These are phyloP conservation scores for Vaucheria bursata DNA, from an alignment of 352 stramenopile species.

Conservation along the genomic window DNA sequence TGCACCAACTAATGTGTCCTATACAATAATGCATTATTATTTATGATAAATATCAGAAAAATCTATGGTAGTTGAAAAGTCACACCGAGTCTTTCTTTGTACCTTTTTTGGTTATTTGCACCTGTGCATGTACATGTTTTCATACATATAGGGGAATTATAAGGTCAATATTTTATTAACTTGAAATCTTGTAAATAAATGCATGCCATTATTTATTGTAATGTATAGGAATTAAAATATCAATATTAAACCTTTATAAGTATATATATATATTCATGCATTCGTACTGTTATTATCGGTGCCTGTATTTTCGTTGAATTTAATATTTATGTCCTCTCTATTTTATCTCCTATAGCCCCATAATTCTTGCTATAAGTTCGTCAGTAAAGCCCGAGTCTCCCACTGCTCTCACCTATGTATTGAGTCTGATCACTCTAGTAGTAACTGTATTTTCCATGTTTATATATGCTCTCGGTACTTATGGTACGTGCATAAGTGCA, in stretches of 20 bases:
- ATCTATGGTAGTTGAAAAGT: too few species aligned
- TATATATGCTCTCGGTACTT: conserved; percentile 53
- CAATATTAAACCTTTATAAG: neutral
- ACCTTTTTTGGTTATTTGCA: too few species aligned
- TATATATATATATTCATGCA: neutral
- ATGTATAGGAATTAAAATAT: neutral
- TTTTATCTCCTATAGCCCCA: neutral
- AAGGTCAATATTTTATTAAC: too few species aligned
- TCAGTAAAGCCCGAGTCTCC: conserved; percentile 26
- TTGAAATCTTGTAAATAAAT: neutral
- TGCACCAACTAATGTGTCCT: too few species aligned
- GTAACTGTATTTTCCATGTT: conserved; percentile 52
- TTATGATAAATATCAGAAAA: too few species aligned
- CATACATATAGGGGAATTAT: too few species aligned
- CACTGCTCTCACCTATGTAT: conserved; percentile 15
- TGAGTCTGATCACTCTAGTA: conserved; percentile 26
- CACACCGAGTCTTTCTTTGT: too few species aligned
- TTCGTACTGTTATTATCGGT: neutral
- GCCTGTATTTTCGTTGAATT: neutral
- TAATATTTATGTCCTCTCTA: neutral
- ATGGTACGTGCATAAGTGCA: conserved; percentile 50
- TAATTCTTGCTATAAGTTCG: conserved; percentile 45
- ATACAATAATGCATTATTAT: too few species aligned
- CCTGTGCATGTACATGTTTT: too few species aligned
- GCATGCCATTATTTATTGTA: neutral